Evolutionary conservation across 306 rosid genomes (phyloP).

Genomic region (Canavalia ensiformis): DNA sequence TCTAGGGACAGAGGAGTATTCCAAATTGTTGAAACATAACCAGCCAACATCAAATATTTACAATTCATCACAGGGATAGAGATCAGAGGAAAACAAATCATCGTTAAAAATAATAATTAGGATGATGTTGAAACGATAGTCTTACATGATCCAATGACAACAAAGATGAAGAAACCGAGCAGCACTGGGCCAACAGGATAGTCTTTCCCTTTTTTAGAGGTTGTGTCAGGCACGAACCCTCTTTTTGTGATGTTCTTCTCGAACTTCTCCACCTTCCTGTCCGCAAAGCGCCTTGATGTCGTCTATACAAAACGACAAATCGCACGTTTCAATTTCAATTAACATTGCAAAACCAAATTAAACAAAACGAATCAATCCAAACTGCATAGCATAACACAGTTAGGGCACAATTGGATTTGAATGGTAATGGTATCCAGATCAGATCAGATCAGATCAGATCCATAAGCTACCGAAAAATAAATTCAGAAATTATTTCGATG

Average conservation of each 20-base stretch:
- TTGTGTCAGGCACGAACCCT: slow-evolving; percentile 90
- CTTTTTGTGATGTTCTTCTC: slow-evolving; percentile 91
- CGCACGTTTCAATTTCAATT: slow-evolving; percentile 38
- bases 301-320: slow-evolving; percentile 62
- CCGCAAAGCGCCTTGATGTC: slow-evolving; percentile 93
- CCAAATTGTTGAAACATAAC: neutral
- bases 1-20: neutral
- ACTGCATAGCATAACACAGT: neutral
- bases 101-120: neutral
- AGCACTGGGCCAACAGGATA: slow-evolving; percentile 92
- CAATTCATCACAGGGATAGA: neutral
- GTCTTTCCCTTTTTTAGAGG: slow-evolving; percentile 84
- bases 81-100: neutral
- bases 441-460: slow-evolving; percentile 31
- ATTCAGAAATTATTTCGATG: neutral
- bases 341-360: neutral
- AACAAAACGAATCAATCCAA: slow-evolving; percentile 9
- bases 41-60: slow-evolving; percentile 13
- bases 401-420: neutral
- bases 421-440: neutral
- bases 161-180: slow-evolving; percentile 95
- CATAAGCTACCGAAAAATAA: neutral
- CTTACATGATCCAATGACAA: slow-evolving; percentile 98
- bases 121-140: neutral
- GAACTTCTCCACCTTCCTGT: slow-evolving; percentile 88